phyloP scores from a whole-genome alignment of 2,329 filamentous ascomycete species.

The Stylonectria norvegica region DNA sequence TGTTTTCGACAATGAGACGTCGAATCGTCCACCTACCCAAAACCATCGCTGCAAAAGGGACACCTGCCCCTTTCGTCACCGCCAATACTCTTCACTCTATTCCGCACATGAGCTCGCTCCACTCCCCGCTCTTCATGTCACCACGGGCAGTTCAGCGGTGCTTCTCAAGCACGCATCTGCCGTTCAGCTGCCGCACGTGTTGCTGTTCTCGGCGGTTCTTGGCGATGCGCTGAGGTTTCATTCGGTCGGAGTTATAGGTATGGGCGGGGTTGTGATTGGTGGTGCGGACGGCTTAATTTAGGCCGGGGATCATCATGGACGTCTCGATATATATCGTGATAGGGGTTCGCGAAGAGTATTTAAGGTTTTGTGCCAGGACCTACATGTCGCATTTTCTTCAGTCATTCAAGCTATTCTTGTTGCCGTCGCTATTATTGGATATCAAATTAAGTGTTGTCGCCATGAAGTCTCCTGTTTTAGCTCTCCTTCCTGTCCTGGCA shows the following conservation, averaged over 20 bases:
- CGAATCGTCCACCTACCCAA: too few relatives aligned
- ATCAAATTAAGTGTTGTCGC: conserved; percentile 1
- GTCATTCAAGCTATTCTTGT: neutral
- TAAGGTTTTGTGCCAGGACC: neutral
- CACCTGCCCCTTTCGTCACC: too few relatives aligned
- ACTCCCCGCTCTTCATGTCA: too few relatives aligned
- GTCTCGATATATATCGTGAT: conserved; percentile 14
- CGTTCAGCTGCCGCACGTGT: too few relatives aligned
- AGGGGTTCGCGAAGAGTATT: conserved; percentile 1
- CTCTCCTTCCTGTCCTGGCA: conserved; percentile 24
- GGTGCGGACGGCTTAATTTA: conserved; percentile 14
- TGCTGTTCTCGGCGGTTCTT: conserved; percentile 11
- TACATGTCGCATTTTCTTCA: conserved; percentile 1
- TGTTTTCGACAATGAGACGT: too few relatives aligned
- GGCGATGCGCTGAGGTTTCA: conserved; percentile 16
- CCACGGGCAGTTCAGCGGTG: too few relatives aligned
- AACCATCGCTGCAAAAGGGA: too few relatives aligned
- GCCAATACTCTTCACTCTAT: too few relatives aligned
- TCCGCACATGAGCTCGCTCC: too few relatives aligned
- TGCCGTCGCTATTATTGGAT: neutral
- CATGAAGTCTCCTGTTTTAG: conserved; percentile 27
- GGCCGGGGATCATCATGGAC: too few relatives aligned
- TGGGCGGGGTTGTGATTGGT: conserved; percentile 16
- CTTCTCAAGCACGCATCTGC: too few relatives aligned
- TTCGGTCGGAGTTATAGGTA: conserved; percentile 11